These are phyloP conservation scores for Rhizophora mangle DNA, from an alignment of 345 rosid genomes.

Conservation along the genomic window DNA sequence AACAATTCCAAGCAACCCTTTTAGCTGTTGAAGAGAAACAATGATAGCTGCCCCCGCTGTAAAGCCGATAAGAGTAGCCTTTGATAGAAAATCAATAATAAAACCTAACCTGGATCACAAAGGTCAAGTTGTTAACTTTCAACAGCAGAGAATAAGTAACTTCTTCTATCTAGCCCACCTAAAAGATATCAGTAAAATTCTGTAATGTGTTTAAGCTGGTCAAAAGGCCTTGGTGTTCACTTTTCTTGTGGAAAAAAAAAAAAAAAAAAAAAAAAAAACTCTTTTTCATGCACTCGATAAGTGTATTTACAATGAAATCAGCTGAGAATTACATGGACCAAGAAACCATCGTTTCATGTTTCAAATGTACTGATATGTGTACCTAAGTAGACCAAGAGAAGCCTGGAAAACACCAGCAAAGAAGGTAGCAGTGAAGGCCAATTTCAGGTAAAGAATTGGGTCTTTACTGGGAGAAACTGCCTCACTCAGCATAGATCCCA, in stretches of 20 bases:
- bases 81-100: constrained; percentile 89
- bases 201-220: too few relatives aligned
- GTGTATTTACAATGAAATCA: too few relatives aligned
- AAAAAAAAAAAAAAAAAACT: too few relatives aligned
- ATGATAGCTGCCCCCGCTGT: constrained; percentile 98
- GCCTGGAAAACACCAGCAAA: constrained; percentile 96
- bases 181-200: too few relatives aligned
- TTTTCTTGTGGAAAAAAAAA: too few relatives aligned
- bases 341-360: not conserved
- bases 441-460: constrained; percentile 61
- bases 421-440: constrained; percentile 96
- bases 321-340: not conserved
- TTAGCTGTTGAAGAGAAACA: constrained; percentile 89
- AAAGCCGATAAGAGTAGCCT: constrained; percentile 92
- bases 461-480: constrained; percentile 61
- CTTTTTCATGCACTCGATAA: too few relatives aligned
- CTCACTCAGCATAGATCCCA: constrained; percentile 93
- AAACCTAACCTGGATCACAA: constrained; percentile 75
- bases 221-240: too few relatives aligned
- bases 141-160: not conserved
- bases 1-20: constrained; percentile 90
- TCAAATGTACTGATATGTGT: not conserved
- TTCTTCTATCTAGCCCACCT: not conserved
- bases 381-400: constrained; percentile 85
- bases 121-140: constrained; percentile 8